These are phyloP conservation scores for Dictyostelium citrinum DNA, from an alignment of 78 protist genomes.

Conservation along the genomic window DNA sequence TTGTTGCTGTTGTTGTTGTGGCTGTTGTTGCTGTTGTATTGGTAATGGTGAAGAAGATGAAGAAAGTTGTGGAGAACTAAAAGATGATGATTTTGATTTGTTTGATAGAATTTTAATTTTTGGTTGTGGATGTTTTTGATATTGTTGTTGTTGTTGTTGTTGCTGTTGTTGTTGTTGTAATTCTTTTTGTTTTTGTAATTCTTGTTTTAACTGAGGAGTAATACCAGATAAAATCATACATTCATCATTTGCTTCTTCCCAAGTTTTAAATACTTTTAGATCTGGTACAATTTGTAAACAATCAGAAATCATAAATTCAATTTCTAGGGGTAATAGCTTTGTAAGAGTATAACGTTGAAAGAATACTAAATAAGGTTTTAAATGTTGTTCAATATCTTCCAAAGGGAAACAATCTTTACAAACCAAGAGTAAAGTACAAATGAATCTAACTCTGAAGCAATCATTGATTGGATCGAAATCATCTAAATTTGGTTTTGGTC, in stretches of 20 bases:
- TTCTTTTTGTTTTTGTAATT: not conserved
- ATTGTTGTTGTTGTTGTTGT: not conserved
- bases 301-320: conserved; percentile 63
- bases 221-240: conserved; percentile 20
- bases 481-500: conserved; percentile 39
- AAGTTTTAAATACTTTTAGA: conserved; percentile 22
- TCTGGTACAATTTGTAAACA: conserved; percentile 36
- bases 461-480: conserved; percentile 69
- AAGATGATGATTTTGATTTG: not conserved
- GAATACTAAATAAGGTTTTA: conserved; percentile 33
- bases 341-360: conserved; percentile 52
- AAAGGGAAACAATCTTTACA: conserved; percentile 68
- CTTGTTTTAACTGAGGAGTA: not conserved
- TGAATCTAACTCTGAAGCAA: conserved; percentile 45
- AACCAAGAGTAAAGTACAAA: conserved; percentile 15
- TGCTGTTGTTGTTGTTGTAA: not conserved
- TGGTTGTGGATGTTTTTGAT: not conserved
- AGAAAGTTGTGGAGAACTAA: not conserved
- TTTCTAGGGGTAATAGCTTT: conserved; percentile 26
- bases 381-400: conserved; percentile 7
- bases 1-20: not conserved
- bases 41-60: not conserved
- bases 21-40: not conserved
- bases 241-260: conserved; percentile 69
- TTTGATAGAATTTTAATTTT: not conserved